Conservation (phyloP, 306 rosid species). For the Clitoria ternatea region DNA sequence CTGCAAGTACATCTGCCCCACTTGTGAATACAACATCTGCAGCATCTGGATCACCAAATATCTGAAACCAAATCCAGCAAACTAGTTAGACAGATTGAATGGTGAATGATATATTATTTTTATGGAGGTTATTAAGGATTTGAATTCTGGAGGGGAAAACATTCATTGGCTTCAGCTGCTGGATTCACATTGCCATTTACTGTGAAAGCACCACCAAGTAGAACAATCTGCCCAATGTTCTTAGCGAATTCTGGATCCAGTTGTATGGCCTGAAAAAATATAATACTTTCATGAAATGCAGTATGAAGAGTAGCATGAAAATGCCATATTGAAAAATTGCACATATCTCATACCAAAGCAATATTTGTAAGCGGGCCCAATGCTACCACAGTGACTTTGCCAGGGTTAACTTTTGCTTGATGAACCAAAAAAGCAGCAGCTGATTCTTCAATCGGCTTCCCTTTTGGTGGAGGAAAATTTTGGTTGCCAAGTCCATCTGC, state of each 20-base stretch:
- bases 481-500: conserved; percentile 95
- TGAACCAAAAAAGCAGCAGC: conserved; percentile 68
- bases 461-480: conserved; percentile 80
- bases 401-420: conserved; percentile 77
- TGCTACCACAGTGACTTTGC: conserved; percentile 80
- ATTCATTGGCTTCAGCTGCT: conserved; percentile 90
- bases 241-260: conserved; percentile 66
- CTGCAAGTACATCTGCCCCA: conserved; percentile 73
- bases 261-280: conserved; percentile 63
- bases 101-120: background rate
- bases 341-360: conserved; percentile 59
- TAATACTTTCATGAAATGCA: conserved; percentile 11
- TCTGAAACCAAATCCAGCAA: conserved; percentile 38
- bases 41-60: conserved; percentile 94
- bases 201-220: conserved; percentile 86
- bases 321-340: conserved; percentile 14
- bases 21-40: conserved; percentile 86
- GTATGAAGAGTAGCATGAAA: background rate
- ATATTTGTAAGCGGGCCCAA: conserved; percentile 93
- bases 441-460: conserved; percentile 66
- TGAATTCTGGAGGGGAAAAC: conserved; percentile 18
- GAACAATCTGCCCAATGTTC: conserved; percentile 71
- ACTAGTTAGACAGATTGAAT: conserved; percentile 13
- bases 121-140: background rate
- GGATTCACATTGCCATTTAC: conserved; percentile 96